These are phyloP conservation scores for Ceratocystis ficicola DNA, from an alignment of 2,329 filamentous ascomycete genomes.

Conservation along the genomic window DNA sequence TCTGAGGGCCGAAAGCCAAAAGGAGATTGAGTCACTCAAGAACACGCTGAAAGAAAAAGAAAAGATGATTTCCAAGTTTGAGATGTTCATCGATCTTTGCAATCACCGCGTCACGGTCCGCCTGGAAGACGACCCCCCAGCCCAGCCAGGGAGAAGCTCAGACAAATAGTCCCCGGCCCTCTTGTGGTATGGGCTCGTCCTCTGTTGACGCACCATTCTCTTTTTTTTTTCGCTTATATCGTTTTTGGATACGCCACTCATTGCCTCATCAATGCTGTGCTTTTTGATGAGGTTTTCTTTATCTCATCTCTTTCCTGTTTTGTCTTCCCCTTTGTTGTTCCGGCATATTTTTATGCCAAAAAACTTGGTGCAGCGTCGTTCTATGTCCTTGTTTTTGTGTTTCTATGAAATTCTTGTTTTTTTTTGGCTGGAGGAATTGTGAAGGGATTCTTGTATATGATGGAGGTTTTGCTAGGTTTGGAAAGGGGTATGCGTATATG, in stretches of 20 bases:
- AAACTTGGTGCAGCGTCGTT: conserved; percentile 8
- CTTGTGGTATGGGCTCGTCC: neutral
- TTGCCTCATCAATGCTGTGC: neutral
- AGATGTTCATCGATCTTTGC: conserved; percentile 59
- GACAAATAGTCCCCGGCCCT: conserved; percentile 11
- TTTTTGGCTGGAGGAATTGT: neutral
- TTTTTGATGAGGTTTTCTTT: neutral
- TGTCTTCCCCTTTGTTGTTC: neutral
- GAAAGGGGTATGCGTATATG: neutral
- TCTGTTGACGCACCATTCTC: neutral
- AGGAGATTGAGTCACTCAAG: conserved; percentile 47
- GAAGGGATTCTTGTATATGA: neutral
- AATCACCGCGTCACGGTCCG: conserved; percentile 54
- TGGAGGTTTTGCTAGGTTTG: neutral
- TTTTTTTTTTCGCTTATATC: neutral
- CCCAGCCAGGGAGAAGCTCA: conserved; percentile 21
- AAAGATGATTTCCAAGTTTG: conserved; percentile 49
- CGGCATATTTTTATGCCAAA: neutral
- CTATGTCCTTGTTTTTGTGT: conserved; percentile 1
- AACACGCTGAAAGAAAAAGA: conserved; percentile 51
- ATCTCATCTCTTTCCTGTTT: neutral
- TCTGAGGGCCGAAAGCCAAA: conserved; percentile 43
- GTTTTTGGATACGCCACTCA: neutral
- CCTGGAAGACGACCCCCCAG: conserved; percentile 30
- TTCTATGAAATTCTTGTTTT: neutral